Conservation (phyloP, 2,329 filamentous ascomycete genomes). For the Didymella pomorum region DNA sequence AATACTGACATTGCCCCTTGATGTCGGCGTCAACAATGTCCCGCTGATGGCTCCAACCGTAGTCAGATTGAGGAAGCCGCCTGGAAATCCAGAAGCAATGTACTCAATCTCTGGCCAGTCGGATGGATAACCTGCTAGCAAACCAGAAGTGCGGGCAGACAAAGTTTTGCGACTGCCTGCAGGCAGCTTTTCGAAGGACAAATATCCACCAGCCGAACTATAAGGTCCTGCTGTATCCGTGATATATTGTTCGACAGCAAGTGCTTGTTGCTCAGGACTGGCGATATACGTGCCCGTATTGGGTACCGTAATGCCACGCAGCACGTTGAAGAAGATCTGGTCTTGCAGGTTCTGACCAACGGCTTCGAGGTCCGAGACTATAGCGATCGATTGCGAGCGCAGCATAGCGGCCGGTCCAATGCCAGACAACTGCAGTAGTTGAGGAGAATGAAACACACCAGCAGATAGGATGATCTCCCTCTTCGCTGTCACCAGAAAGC, state of each 20-base stretch:
- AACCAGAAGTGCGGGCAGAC: conserved; percentile 17
- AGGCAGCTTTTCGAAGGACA: conserved; percentile 35
- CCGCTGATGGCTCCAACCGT: conserved; percentile 29
- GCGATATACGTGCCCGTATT: conserved; percentile 33
- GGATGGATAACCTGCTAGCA: conserved; percentile 24
- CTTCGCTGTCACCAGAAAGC: conserved; percentile 28
- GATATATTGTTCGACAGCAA: conserved; percentile 26
- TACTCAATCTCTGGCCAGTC: conserved; percentile 37
- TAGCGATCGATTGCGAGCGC: conserved; percentile 23
- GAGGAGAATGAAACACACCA: conserved; percentile 52
- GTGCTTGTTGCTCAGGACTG: conserved; percentile 20
- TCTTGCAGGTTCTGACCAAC: conserved; percentile 42
- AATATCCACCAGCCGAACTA: conserved; percentile 32
- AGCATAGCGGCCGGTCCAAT: conserved; percentile 40
- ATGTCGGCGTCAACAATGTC: conserved; percentile 24
- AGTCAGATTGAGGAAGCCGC: conserved; percentile 21
- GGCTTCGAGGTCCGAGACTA: conserved; percentile 34
- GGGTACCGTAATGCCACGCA: conserved; percentile 27
- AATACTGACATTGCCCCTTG: conserved; percentile 46
- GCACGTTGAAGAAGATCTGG: conserved; percentile 33
- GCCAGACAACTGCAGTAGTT: conserved; percentile 49
- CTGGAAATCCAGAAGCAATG: conserved; percentile 28
- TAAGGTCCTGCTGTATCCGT: conserved; percentile 28
- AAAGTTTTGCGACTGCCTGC: conserved; percentile 16
- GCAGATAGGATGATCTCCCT: conserved; percentile 57